These are phyloP conservation scores for Calonectria multiphialidica DNA, from an alignment of 2,329 filamentous ascomycete species.

Conservation along the genomic window DNA sequence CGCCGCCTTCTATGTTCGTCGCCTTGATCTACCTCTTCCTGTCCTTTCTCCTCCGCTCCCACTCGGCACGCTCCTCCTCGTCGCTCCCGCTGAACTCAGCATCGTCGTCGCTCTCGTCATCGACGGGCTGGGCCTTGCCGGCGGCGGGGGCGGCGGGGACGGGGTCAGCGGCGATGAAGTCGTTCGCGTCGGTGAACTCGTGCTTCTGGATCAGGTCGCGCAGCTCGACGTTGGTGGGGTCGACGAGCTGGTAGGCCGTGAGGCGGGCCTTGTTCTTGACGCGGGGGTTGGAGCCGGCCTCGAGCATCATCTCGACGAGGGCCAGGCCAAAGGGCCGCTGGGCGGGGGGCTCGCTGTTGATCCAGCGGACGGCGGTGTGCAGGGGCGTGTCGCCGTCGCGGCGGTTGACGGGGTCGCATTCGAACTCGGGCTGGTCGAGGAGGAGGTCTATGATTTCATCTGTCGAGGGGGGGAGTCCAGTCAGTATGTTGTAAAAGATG, in stretches of 20 bases:
- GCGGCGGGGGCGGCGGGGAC: constrained; percentile 26
- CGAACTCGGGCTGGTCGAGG: constrained; percentile 85
- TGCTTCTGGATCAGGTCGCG: constrained; percentile 75
- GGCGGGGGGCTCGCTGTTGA: constrained; percentile 74
- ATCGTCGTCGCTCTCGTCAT: constrained; percentile 61
- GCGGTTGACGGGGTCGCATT: constrained; percentile 83
- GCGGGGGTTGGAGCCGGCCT: constrained; percentile 75
- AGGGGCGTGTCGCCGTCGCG: constrained; percentile 82
- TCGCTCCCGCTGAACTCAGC: constrained; percentile 75
- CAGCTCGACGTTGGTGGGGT: constrained; percentile 75
- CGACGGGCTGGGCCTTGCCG: constrained; percentile 31
- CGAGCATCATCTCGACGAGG: constrained; percentile 84
- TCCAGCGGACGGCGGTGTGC: constrained; percentile 82
- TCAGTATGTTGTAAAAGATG: too few relatives aligned
- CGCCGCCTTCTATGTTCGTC: constrained; percentile 9
- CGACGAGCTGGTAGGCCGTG: constrained; percentile 78
- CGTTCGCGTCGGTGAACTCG: constrained; percentile 75
- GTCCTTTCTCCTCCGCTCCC: constrained; percentile 64
- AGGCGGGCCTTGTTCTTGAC: constrained; percentile 79
- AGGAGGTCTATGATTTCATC: constrained; percentile 86
- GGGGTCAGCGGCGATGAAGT: constrained; percentile 61
- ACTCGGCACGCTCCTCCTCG: constrained; percentile 73
- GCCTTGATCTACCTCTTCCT: constrained; percentile 41
- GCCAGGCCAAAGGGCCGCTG: constrained; percentile 74
- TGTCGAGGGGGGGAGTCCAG: constrained; percentile 49